Evolutionary conservation across 1,139 yeast genomes (phyloP).

Genomic region (Zygoascus hellenicus): DNA sequence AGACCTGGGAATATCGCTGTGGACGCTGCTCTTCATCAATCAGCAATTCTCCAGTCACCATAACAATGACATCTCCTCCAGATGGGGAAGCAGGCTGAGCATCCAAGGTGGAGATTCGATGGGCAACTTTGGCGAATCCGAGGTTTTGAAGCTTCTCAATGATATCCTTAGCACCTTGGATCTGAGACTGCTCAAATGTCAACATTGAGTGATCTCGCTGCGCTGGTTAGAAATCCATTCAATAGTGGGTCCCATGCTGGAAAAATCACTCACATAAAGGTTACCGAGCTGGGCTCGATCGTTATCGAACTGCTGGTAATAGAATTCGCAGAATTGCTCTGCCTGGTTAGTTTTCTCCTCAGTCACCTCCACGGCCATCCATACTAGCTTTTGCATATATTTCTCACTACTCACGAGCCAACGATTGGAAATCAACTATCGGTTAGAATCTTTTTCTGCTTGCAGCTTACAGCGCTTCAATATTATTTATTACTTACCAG

Average conservation of each 20-base stretch:
- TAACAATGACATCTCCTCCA: constrained; percentile 83
- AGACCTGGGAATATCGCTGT: constrained; percentile 94
- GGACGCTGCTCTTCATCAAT: constrained; percentile 93
- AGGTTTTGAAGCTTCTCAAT: constrained; percentile 83
- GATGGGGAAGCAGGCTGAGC: constrained; percentile 96
- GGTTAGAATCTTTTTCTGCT: constrained; percentile 10
- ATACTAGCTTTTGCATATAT: not conserved
- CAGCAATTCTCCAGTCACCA: constrained; percentile 95
- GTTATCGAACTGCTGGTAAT: constrained; percentile 90
- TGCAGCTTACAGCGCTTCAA: not conserved
- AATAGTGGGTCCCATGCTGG: not conserved
- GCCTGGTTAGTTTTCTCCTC: constrained; percentile 3
- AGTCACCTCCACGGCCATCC: not conserved
- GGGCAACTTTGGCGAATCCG: constrained; percentile 89
- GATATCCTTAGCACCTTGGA: constrained; percentile 89
- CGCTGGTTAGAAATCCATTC: not conserved
- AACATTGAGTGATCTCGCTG: constrained; percentile 93
- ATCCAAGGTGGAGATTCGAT: constrained; percentile 88
- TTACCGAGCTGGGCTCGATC: constrained; percentile 91
- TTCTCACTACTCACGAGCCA: constrained; percentile 26
- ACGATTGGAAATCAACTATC: constrained; percentile 30
- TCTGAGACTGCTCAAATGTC: constrained; percentile 90
- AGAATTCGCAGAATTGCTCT: constrained; percentile 84
- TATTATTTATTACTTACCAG: constrained; percentile 15
- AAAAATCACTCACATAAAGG: constrained; percentile 59